Base-by-base conservation (phyloP, 1,139 yeast genomes). In the Magnusiomyces suaveolens region DNA sequence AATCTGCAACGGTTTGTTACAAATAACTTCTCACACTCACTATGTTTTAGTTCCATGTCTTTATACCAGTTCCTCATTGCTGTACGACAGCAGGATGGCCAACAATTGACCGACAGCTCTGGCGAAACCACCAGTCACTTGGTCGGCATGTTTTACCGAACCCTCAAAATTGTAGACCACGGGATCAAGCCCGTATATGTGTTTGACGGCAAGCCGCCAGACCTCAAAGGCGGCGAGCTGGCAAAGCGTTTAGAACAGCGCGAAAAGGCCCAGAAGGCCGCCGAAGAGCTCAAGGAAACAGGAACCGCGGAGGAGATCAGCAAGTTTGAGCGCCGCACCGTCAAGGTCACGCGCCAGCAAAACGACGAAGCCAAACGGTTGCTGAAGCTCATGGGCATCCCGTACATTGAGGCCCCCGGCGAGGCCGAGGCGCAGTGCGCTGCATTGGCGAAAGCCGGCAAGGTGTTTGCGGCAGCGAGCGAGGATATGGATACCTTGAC, bases 371-470 rank as follows among this genome's bases (percentile, higher is more conserved):
- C 96, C 21, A 87, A 88, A 67, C 75, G 78, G 60, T 72, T 92
- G 57, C 74, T 92, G 55, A 79, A 75, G 54, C 73, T 90, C 47
- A 92, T 92, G 99, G 99, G 99, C 1, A 85, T 92, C 47, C 99
- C 99, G 0, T 87, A 75, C 63, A 85, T 92, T 6, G 81, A 83
- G 55, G 97, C 98, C 0, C 98, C 99, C 0, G 85, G 96, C 68
- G 99, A 92, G 70, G 99, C 99, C 0, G 99, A 92, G 68, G 96
- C 98, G 0, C 97, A 92, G 65, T 92, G 98, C 74, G 98, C 98
- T 0, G 95, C 83, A 60, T 72, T 92, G 56, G 97, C 97, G 1
- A 80, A 82, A 57, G 81, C 82, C 18, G 97, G 95, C 2, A 72
- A 72, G 55, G 97, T 92, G 0, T 92, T 83, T 67, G 98, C 96